phyloP scores from a whole-genome alignment of 768 basidiomycete genomes.

The Basidioascus undulatus region DNA sequence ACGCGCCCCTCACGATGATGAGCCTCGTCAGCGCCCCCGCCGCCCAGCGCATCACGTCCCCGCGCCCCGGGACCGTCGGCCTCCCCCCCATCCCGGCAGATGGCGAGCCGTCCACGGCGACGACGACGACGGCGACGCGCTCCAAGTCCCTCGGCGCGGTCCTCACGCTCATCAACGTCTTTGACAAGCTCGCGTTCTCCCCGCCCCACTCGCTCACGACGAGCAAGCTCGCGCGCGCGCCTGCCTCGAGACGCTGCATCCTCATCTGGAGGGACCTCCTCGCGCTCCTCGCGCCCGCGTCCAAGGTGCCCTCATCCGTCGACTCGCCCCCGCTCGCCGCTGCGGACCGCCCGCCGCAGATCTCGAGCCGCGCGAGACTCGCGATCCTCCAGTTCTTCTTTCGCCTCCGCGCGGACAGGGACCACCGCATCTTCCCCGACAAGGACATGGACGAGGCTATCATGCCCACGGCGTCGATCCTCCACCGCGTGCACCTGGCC shows the following conservation, averaged over 20 bases:
- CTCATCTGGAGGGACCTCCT: slow-evolving; percentile 22
- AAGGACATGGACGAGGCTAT: slow-evolving; percentile 27
- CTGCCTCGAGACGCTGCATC: slow-evolving; percentile 18
- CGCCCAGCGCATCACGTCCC: neutral
- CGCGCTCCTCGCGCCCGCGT: slow-evolving; percentile 17
- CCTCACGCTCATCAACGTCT: slow-evolving; percentile 19
- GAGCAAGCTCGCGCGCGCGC: slow-evolving; percentile 13
- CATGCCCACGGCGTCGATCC: no score
- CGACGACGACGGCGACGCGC: neutral
- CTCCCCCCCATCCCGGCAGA: neutral
- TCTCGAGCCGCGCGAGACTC: slow-evolving; percentile 33
- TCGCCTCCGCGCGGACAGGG: slow-evolving; percentile 66
- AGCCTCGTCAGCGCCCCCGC: neutral
- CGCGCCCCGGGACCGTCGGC: neutral
- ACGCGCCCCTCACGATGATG: slow-evolving; percentile 4
- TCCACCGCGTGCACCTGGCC: no score
- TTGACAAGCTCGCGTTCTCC: slow-evolving; percentile 19
- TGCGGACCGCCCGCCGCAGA: slow-evolving; percentile 11
- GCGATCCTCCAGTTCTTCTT: slow-evolving; percentile 63
- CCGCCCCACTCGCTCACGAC: slow-evolving; percentile 12
- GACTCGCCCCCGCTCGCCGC: neutral
- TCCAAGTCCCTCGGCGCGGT: slow-evolving; percentile 9
- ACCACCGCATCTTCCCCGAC: slow-evolving; percentile 59
- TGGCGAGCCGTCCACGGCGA: neutral
- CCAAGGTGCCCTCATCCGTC: slow-evolving; percentile 1